Base-by-base conservation (phyloP, 2,329 filamentous ascomycete species). In the Ceratocystis lukuohia region DNA sequence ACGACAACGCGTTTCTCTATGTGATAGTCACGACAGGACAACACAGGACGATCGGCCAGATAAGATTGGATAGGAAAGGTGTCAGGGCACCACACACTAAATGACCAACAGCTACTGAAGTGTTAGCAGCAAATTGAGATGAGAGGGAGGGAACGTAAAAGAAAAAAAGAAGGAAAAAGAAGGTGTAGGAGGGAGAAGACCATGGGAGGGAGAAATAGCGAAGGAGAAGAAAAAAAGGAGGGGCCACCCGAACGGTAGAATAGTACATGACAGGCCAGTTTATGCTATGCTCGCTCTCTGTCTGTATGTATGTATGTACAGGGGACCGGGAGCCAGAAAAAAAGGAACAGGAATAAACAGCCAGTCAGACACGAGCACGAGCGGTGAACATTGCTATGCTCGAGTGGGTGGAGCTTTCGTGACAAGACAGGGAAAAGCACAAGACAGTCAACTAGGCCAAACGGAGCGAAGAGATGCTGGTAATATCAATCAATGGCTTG, bases 321-420 rank as follows among this genome's bases (percentile, higher is more conserved):
- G 56, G 56, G 56, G 56, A 37, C 30, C 56, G n/a, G 37, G 30
- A 37, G 17, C 28, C 56, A 59, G 28, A 37, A 59, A 59, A 59
- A 59, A 57, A 37, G 53, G 28, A 59, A 59, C 28, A 59, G 30
- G 28, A 59, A 59, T 59, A 59, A 59, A 59, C 56, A 59, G 56
- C 56, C 28, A 59, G 56, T 37, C 56, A 53, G 48, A 28, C 48
- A 53, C 48, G 48, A 59, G 56, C 25, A 53, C 48, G 48, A 59
- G 56, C 56, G 56, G 56, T 59, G 56, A 59, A 59, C 28, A 37
- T 59, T 17, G 56, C 25, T 12, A 25, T 10, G 48, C 15, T 53
- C 3, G 25, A 53, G 22, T 28, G 17, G 56, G 56, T 59, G 56
- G 56, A 59, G 56, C 56, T 37, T 20, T 59, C 12, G 5, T 59